phyloP scores from a whole-genome alignment of 768 basidiomycete species.

The Mycena albidolilacea region DNA sequence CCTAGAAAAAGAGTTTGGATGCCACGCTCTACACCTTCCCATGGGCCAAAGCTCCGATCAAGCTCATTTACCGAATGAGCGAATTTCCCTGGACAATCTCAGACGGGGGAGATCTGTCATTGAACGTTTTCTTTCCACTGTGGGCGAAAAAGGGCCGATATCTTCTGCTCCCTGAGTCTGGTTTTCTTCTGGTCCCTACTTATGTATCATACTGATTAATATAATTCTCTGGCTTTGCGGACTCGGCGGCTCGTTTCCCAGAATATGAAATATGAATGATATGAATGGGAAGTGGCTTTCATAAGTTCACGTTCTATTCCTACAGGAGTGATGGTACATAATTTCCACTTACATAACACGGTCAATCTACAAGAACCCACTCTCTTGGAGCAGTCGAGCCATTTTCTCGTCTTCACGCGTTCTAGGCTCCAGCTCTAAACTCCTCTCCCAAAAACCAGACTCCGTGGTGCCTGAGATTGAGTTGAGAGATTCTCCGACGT shows the following conservation, averaged over 20 bases:
- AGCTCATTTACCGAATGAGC: slow-evolving; percentile 95
- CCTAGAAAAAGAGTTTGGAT: slow-evolving; percentile 92
- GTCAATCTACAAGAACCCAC: slow-evolving; percentile 78
- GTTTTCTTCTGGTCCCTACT: background rate
- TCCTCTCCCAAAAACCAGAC: slow-evolving; percentile 86
- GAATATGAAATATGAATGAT: too few species aligned
- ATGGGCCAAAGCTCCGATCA: slow-evolving; percentile 94
- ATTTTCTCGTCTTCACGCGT: slow-evolving; percentile 98
- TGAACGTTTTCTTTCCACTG: slow-evolving; percentile 77
- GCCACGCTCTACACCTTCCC: slow-evolving; percentile 93
- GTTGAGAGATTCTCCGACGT: slow-evolving; percentile 84
- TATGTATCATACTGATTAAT: too few species aligned
- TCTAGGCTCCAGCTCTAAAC: slow-evolving; percentile 91
- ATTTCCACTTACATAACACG: too few species aligned
- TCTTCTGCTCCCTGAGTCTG: background rate
- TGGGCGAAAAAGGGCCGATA: slow-evolving; percentile 51
- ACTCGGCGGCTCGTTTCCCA: too few species aligned
- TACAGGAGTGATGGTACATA: too few species aligned
- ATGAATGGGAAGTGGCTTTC: too few species aligned
- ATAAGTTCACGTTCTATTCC: too few species aligned
- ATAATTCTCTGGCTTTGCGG: too few species aligned
- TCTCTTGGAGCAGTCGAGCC: slow-evolving; percentile 90
- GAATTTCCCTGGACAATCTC: slow-evolving; percentile 89
- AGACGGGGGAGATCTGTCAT: slow-evolving; percentile 82
- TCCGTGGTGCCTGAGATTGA: slow-evolving; percentile 77